Conservation (phyloP, 768 basidiomycete genomes). For the Butyriboletus loyo region DNA sequence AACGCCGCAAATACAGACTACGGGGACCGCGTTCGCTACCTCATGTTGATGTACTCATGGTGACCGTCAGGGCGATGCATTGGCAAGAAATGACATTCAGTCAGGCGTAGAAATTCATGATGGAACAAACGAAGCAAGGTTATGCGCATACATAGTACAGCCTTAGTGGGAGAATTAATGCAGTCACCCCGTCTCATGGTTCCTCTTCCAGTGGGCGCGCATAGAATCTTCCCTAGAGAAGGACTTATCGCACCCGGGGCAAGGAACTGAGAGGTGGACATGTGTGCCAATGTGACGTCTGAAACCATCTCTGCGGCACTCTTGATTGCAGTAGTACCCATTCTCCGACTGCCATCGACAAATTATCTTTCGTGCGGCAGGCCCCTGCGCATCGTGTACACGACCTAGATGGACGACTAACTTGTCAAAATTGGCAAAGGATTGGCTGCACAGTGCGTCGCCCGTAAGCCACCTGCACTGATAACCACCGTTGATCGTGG, state of each 20-base stretch:
- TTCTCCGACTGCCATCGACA: constrained; percentile 3
- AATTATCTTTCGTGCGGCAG: not conserved
- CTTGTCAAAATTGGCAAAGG: not conserved
- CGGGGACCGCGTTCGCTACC: no score
- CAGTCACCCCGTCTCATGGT: not conserved
- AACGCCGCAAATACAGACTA: not conserved
- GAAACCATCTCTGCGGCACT: not conserved
- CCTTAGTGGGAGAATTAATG: no score
- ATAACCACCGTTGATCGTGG: not conserved
- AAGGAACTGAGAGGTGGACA: not conserved
- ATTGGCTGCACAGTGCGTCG: not conserved
- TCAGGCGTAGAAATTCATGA: not conserved
- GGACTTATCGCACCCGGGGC: not conserved
- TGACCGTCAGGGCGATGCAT: no score
- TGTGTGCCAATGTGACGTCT: constrained; percentile 12
- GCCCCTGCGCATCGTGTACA: constrained; percentile 3
- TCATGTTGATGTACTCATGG: no score
- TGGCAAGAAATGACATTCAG: no score
- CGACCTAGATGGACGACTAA: not conserved
- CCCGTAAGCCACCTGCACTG: constrained; percentile 7
- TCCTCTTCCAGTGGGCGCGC: not conserved
- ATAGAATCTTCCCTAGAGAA: constrained; percentile 7
- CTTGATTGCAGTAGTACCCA: not conserved
- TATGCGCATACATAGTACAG: not conserved
- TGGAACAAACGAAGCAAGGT: not conserved